Conservation (phyloP, 164 flowering plant species). For the Sextonia rubra region DNA sequence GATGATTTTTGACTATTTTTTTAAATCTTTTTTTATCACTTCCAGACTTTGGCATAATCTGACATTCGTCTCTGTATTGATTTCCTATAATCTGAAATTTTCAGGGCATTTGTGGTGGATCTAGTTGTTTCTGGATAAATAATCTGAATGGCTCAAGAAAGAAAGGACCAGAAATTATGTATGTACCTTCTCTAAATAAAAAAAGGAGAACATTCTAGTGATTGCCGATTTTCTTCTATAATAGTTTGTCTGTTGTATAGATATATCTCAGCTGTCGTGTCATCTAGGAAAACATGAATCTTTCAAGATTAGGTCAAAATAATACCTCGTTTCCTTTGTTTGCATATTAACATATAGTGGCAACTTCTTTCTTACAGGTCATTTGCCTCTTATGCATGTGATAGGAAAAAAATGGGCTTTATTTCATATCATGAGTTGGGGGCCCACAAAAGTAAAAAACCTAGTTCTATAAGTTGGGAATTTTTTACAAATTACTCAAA, state of each 20-base stretch:
- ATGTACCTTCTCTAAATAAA: conserved; percentile 19
- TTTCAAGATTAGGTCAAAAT: background rate
- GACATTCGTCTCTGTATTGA: background rate
- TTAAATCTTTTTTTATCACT: no score
- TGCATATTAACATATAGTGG: background rate
- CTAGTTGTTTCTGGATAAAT: conserved; percentile 66
- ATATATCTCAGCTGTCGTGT: background rate
- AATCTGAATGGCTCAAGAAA: conserved; percentile 43
- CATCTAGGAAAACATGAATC: background rate
- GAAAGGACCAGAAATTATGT: conserved; percentile 66
- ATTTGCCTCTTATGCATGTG: no score
- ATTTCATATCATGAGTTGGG: no score
- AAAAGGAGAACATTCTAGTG: background rate
- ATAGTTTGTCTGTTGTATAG: background rate
- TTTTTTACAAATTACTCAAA: no score
- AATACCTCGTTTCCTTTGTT: background rate
- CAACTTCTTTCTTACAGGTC: no score
- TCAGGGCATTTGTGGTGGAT: conserved; percentile 77
- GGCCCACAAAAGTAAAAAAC: no score
- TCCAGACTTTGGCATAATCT: no score
- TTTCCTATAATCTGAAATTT: conserved; percentile 12
- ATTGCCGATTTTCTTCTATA: background rate
- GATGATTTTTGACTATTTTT: no score
- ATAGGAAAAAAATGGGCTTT: no score
- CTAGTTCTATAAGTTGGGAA: no score